A percentile compares a stretch with the other conserved stretches of the same genome.
Conservation (phyloP, 495 filamentous ascomycete species). For the Ascodesmis nigricans region DNA sequence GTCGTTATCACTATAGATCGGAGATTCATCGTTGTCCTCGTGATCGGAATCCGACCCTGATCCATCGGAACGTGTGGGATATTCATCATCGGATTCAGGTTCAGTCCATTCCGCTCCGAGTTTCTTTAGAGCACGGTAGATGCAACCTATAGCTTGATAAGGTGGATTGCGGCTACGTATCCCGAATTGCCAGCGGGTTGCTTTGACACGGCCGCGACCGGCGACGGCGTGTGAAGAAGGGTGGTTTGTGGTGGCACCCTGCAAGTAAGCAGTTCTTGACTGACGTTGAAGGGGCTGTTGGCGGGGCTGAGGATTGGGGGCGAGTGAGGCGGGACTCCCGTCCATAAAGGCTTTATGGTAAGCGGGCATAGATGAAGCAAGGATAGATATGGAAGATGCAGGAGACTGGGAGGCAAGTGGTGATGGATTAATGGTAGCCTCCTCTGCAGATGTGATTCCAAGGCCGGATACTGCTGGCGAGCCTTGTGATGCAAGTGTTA, state of each 20-base stretch:
- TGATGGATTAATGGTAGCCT: neutral
- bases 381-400: slow-evolving; percentile 40
- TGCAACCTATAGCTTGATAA: slow-evolving; percentile 75
- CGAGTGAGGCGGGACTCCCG: slow-evolving; percentile 7
- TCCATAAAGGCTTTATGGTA: slow-evolving; percentile 75
- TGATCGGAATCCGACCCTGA: too few relatives aligned
- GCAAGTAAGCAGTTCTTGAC: slow-evolving; percentile 4
- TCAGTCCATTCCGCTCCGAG: slow-evolving; percentile 71
- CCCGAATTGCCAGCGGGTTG: slow-evolving; percentile 89
- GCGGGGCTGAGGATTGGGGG: neutral
- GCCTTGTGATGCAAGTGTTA: slow-evolving; percentile 14
- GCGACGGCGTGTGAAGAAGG: neutral
- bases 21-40: slow-evolving; percentile 13
- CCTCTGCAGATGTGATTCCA: slow-evolving; percentile 12
- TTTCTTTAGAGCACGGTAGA: slow-evolving; percentile 71
- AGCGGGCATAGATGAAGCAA: slow-evolving; percentile 71
- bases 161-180: slow-evolving; percentile 86
- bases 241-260: slow-evolving; percentile 1
- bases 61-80: too few relatives aligned
- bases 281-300: neutral
- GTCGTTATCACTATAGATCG: slow-evolving; percentile 1
- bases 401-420: slow-evolving; percentile 10
- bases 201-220: slow-evolving; percentile 30
- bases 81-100: too few relatives aligned
- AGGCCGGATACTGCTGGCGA: slow-evolving; percentile 10